These are phyloP conservation scores for Isatis lusitanica DNA, from an alignment of 441 rosid species.

Conservation along the genomic window DNA sequence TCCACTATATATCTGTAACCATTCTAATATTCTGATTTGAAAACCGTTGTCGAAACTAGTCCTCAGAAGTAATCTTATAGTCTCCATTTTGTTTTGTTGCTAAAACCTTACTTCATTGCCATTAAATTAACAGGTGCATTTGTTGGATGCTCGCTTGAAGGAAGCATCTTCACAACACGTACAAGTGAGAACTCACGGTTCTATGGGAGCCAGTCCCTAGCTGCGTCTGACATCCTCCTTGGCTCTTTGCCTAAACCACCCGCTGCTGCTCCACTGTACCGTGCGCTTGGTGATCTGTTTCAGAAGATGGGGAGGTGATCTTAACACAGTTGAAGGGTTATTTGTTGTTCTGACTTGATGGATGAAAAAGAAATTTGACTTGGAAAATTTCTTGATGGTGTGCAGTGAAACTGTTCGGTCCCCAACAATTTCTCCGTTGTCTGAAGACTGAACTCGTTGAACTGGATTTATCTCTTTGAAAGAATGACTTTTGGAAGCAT, in stretches of 20 bases:
- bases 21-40: not conserved
- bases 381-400: slow-evolving; percentile 25
- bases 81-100: not conserved
- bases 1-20: not conserved
- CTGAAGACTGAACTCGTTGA: slow-evolving; percentile 20
- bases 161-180: slow-evolving; percentile 81
- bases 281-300: slow-evolving; percentile 66
- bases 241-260: slow-evolving; percentile 87
- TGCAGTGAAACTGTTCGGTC: slow-evolving; percentile 26
- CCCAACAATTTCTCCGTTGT: not conserved
- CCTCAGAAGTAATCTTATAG: not conserved
- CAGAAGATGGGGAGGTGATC: slow-evolving; percentile 53
- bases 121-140: slow-evolving; percentile 67
- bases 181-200: slow-evolving; percentile 72
- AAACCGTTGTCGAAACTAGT: not conserved
- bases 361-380: slow-evolving; percentile 11
- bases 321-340: slow-evolving; percentile 14
- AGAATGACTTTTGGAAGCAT: not conserved
- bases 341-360: not conserved
- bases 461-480: slow-evolving; percentile 19
- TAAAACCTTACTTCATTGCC: not conserved
- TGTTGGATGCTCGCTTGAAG: slow-evolving; percentile 91
- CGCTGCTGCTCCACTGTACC: slow-evolving; percentile 80
- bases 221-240: slow-evolving; percentile 75
- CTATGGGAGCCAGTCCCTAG: slow-evolving; percentile 82